Evolutionary conservation across 2,329 filamentous ascomycete species (phyloP), one percentile per base, ranked within the genome.

Genomic region (Colletotrichum cuscutae): DNA sequence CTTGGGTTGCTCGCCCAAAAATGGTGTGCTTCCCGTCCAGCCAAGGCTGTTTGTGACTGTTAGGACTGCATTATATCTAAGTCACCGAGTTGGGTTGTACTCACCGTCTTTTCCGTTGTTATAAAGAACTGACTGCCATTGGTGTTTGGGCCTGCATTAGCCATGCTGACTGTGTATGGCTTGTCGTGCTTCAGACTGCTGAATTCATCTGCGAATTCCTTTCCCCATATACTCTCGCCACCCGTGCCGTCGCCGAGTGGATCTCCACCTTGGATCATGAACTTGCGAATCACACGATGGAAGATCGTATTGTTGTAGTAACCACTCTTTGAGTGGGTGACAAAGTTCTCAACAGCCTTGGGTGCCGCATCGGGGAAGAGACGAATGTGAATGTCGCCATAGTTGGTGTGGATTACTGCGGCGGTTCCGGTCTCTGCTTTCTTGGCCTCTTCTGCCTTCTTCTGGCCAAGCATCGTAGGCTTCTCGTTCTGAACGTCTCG

Each of bases 261-360:
- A 80, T 98, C 95, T 63, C 95, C 95, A 67, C 89, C 86, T 80
- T 95, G 95, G 73, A 99, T 98, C 97, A 99, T 99, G 85, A 99
- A 99, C 80, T 98, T 98, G 74, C 94, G 91, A 77, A 99, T 99
- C 7, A 99, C 93, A 42, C 97, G 93, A 83, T 99, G 97, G 87
- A 99, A 99, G 77, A 98, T 96, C 42, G 96, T 95, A 83, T 94
- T 94, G 85, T 99, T 98, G 86, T 99, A 99, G 82, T 99, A 99
- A 1, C 94, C 95, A 71, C 92, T 93, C 78, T 92, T 93, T 3
- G 95, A 90, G 79, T 98, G 97, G 0, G 95, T 97, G 68, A 97
- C 94, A 81, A 99, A 99, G 82, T 99, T 99, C 84, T 99, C 97
- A 4, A 99, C 96, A 0, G 97, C 92, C 81, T 96, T 97, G 37